Percentiles rank a stretch among this genome's conserved stretches.
phyloP scores from a whole-genome alignment of 768 basidiomycete genomes.

The Candolleomyces aberdarensis region DNA sequence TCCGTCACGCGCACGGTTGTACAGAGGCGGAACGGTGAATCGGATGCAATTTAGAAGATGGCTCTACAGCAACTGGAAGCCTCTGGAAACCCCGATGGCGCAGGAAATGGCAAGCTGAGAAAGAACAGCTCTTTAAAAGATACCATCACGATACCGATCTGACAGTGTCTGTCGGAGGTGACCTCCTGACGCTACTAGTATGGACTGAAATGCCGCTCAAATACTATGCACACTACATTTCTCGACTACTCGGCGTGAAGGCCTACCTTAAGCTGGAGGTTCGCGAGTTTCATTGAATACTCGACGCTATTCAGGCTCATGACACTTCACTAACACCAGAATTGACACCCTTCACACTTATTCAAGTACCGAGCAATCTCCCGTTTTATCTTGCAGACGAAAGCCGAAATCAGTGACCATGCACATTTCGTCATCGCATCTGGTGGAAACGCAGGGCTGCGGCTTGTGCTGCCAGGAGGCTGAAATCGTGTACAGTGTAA shows the following conservation, averaged over 20 bases:
- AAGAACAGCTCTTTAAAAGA: neutral
- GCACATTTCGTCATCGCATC: conserved; percentile 71
- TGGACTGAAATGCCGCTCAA: conserved; percentile 69
- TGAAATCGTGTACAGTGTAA: conserved; percentile 66
- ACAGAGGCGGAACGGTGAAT: too few relatives aligned
- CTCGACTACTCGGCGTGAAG: conserved; percentile 44
- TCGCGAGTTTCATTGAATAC: conserved; percentile 9
- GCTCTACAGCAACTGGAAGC: too few relatives aligned
- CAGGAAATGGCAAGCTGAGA: too few relatives aligned
- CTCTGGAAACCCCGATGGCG: too few relatives aligned
- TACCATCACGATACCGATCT: neutral
- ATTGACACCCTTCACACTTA: conserved; percentile 67
- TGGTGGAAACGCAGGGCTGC: conserved; percentile 82
- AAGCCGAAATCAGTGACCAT: conserved; percentile 44
- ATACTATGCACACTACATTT: conserved; percentile 51
- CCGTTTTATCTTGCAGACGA: conserved; percentile 51
- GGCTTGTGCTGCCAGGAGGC: conserved; percentile 55
- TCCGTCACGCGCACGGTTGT: too few relatives aligned
- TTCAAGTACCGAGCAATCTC: conserved; percentile 79
- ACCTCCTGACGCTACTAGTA: conserved; percentile 19
- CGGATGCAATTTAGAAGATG: too few relatives aligned
- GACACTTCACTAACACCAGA: conserved; percentile 35
- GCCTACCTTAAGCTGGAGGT: conserved; percentile 78
- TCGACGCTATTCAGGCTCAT: neutral
- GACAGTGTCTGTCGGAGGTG: neutral